These are phyloP conservation scores for Herpetomonas tarakana DNA, from an alignment of 208 protist species.

Conservation along the genomic window DNA sequence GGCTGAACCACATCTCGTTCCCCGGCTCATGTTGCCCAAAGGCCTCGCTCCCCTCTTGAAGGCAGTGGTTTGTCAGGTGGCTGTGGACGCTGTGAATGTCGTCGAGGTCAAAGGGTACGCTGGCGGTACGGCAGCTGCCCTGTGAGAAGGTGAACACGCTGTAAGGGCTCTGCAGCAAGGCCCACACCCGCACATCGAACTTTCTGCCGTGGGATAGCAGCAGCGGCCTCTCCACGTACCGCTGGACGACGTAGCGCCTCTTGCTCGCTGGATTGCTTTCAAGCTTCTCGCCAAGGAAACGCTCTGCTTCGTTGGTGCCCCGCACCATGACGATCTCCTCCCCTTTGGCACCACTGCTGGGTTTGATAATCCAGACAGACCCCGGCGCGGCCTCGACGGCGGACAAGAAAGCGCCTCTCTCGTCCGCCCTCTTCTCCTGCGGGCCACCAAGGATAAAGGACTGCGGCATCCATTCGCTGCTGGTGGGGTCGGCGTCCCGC, in stretches of 20 bases:
- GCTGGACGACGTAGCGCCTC: slow-evolving; percentile 73
- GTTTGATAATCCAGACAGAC: slow-evolving; percentile 87
- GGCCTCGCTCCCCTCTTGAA: slow-evolving; percentile 47
- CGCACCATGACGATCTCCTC: slow-evolving; percentile 60
- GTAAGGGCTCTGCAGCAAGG: slow-evolving; percentile 54
- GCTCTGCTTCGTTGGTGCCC: slow-evolving; percentile 22
- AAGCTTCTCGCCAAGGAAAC: slow-evolving; percentile 36
- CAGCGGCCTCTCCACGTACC: slow-evolving; percentile 83
- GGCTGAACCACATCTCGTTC: slow-evolving; percentile 88
- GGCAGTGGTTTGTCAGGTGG: slow-evolving; percentile 91
- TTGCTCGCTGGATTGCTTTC: slow-evolving; percentile 14
- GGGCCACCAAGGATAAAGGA: slow-evolving; percentile 73
- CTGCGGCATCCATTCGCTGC: slow-evolving; percentile 63
- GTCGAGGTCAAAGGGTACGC: slow-evolving; percentile 44
- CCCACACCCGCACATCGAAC: slow-evolving; percentile 91
- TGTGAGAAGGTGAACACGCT: slow-evolving; percentile 81
- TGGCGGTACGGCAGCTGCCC: slow-evolving; percentile 81
- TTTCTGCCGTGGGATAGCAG: slow-evolving; percentile 74
- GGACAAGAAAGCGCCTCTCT: slow-evolving; percentile 42
- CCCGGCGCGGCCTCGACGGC: slow-evolving; percentile 19
- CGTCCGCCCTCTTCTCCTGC: slow-evolving; percentile 43
- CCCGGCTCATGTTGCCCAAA: slow-evolving; percentile 78
- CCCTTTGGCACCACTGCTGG: slow-evolving; percentile 75
- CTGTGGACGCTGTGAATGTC: slow-evolving; percentile 39
- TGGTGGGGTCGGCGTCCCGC: slow-evolving; percentile 33